A percentile compares a stretch with the other conserved stretches of the same genome.
These are phyloP conservation scores for Botrytis pseudocinerea DNA, from an alignment of 2,329 filamentous ascomycete genomes.

Conservation along the genomic window DNA sequence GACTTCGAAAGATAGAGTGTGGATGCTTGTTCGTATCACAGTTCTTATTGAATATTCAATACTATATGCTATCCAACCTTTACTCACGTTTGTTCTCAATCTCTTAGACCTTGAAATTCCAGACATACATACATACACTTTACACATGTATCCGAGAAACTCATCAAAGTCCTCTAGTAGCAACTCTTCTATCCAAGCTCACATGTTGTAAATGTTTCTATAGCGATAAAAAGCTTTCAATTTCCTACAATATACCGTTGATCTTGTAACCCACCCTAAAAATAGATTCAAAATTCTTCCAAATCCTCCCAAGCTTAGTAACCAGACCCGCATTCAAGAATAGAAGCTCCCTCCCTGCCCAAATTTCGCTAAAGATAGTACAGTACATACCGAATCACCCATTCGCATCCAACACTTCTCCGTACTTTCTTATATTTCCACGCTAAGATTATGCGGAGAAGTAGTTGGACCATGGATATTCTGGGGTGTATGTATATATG, in stretches of 20 bases:
- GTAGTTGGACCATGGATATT: accelerated
- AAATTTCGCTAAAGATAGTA: not conserved
- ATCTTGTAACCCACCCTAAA: accelerated
- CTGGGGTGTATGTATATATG: not conserved
- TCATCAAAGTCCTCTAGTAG: accelerated
- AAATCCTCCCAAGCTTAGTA: not conserved
- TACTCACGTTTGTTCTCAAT: not conserved
- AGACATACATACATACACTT: not conserved
- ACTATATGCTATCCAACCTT: too few species aligned
- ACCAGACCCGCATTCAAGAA: too few species aligned
- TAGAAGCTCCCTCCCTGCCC: too few species aligned
- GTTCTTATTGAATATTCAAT: not conserved
- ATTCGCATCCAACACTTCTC: not conserved
- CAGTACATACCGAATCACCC: not conserved
- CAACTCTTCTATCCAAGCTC: accelerated
- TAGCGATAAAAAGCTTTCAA: not conserved
- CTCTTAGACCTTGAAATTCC: not conserved
- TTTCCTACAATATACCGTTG: not conserved
- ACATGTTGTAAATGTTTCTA: not conserved
- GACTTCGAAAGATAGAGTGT: not conserved
- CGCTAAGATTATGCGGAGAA: not conserved
- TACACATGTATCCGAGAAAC: not conserved
- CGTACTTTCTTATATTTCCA: not conserved
- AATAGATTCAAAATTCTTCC: accelerated
- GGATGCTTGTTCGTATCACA: not conserved